Conservation (phyloP, 257 asterid genomes). For the Solanum neorickii region DNA sequence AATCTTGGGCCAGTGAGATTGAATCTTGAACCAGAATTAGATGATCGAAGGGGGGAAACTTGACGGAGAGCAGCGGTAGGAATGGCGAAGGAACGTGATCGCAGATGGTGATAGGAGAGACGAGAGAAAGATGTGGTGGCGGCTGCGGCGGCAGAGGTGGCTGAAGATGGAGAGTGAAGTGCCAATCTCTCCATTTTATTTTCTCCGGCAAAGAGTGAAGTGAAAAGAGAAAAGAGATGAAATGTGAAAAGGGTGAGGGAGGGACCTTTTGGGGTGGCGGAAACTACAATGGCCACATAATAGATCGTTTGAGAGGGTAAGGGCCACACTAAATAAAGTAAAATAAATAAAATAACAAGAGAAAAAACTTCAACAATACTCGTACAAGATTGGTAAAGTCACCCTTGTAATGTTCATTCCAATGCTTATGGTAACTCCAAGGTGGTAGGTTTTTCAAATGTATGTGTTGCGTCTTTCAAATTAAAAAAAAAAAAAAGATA, state of each 20-base stretch:
- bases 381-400: not conserved
- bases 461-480: no score
- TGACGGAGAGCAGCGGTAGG: conserved; percentile 25
- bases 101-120: conserved; percentile 34
- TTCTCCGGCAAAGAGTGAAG: not conserved
- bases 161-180: conserved; percentile 35
- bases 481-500: no score
- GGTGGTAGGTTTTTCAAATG: no score
- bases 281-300: conserved; percentile 17
- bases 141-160: conserved; percentile 17
- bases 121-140: conserved; percentile 35
- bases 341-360: not conserved
- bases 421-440: no score
- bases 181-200: conserved; percentile 57
- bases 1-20: not conserved
- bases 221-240: not conserved
- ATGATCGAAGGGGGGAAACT: conserved; percentile 15
- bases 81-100: conserved; percentile 10
- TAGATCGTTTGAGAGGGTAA: not conserved
- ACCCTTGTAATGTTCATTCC: not conserved
- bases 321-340: not conserved
- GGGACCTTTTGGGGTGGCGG: not conserved
- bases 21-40: conserved; percentile 1
- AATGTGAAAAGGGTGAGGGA: not conserved
- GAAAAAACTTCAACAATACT: not conserved